phyloP scores from a whole-genome alignment of 179 eudicot genomes.

The Spergularia azorica region DNA sequence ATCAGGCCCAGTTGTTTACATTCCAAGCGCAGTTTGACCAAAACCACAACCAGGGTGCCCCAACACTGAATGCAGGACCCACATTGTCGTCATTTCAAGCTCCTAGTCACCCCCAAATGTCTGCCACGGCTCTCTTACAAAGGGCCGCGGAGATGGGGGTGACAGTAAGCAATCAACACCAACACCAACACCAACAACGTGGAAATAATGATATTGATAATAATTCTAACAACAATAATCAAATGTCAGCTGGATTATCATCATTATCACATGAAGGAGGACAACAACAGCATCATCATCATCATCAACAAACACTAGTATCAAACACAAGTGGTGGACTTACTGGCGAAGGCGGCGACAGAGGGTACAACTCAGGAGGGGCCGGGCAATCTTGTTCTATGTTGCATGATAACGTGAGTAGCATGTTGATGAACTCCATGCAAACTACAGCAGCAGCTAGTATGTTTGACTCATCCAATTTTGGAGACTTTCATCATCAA shows the following conservation, averaged over 20 bases:
- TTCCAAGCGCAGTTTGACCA: slow-evolving; percentile 11
- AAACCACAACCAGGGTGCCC: slow-evolving; percentile 1
- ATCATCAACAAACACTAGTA: not conserved
- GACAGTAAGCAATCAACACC: slow-evolving; percentile 21
- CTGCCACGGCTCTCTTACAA: slow-evolving; percentile 82
- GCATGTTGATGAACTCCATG: slow-evolving; percentile 28
- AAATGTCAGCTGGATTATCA: not conserved
- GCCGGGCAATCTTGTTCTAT: slow-evolving; percentile 14
- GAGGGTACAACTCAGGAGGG: not conserved
- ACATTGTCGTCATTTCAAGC: slow-evolving; percentile 27
- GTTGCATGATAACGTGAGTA: slow-evolving; percentile 26
- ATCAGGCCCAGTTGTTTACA: not conserved
- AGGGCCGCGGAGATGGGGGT: slow-evolving; percentile 86
- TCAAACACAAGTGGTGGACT: slow-evolving; percentile 13
- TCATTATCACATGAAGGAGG: not conserved
- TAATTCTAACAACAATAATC: not conserved
- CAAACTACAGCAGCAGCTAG: slow-evolving; percentile 21
- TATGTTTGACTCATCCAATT: slow-evolving; percentile 9
- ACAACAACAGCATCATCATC: slow-evolving; percentile 5
- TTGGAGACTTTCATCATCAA: slow-evolving; percentile 23
- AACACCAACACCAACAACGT: slow-evolving; percentile 10
- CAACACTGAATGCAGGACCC: slow-evolving; percentile 15
- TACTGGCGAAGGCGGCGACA: not conserved
- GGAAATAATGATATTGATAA: not conserved
- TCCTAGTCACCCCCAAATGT: slow-evolving; percentile 42